Evolutionary conservation across 495 filamentous ascomycete species (phyloP), one percentile per base, ranked within the genome.

Genomic region (Penicillium diatomitis): DNA sequence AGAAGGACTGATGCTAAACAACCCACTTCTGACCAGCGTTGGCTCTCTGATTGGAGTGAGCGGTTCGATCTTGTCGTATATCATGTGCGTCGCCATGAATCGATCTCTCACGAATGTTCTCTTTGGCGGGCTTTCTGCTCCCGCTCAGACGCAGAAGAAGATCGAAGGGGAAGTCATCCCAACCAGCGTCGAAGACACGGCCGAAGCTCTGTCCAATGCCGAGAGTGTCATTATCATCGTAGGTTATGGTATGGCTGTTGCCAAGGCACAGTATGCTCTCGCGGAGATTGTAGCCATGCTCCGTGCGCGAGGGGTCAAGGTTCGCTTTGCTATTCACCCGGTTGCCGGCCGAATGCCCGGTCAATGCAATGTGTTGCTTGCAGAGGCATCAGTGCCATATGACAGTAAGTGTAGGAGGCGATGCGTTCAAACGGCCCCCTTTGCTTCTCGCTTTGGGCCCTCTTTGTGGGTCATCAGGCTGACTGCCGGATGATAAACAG

Each of bases 171-270:
- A 77, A 35, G 72, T 88, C 29, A 87, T 81, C 0, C 80, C 83
- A 60, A 85, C 84, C 4, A 84, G 72, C 11, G 71, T 88, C 27
- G 86, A 91, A 3, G 87, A 91, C 36, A 85, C 83, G 0, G 83
- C 81, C 4, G 84, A 88, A 32, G 73, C 80, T 0, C 72, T 90
- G 0, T 65, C 76, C 11, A 82, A 81, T 41, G 83, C 85, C 1
- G 84, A 88, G 54, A 85, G 70, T 35, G 85, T 90, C 49, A 88
- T 91, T 50, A 88, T 91, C 33, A 80, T 88, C 3, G 86, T 90
- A 8, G 87, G 87, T 2, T 91, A 91, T 46, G 87, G 87, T 36
- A 91, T 91, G 87, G 87, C 87, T 0, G 87, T 91, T 4, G 87
- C 87, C 9, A 89, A 90, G 69, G 86, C 86, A 5, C 87, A 91